Base-by-base conservation (phyloP, 106 monocot genomes). In the Dioscorea dumetorum region DNA sequence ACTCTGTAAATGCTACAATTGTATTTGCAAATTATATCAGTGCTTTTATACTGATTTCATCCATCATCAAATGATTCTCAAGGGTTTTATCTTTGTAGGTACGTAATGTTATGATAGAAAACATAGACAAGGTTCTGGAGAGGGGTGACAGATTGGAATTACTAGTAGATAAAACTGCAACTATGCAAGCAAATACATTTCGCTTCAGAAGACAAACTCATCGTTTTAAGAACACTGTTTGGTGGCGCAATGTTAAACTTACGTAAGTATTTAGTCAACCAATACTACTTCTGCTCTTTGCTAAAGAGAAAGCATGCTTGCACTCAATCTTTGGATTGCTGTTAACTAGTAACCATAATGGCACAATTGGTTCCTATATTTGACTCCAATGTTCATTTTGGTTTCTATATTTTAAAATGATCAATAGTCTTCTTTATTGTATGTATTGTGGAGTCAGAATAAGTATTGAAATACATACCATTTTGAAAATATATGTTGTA, bases 221-320 rank as follows among this genome's bases (percentile, higher is more conserved):
- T 23, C 86, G 89, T 28, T 84, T 90, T 74, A 84, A 87, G 60
- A 92, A 51, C 70, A 87, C 84, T 33, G 77, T 81, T 0, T 99
- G 97, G 97, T 92, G 89, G 92, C 67, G 87, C 60, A 99, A 99
- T 69, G 89, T 99, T 60, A 92, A 99, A 70, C 92, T 99, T 63
- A 85, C 74, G 97, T 99, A 80, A 19, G 94, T 70, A 61, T 41
- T 19, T 54, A 13, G 18, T 54, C 19, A 12, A 54, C 18, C 19
- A 18, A 54, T 54, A 54, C 18, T 54, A 54, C 41, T 41, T 41
- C 41, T 10, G 41, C 41, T 41, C 41, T 41, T 41, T 41, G 41
- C 41, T 41, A 8, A 10, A 41, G 28, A 28, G 28, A 28, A 3
- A 28, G 3, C 28, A 28, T 28, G 10, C 41, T 41, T 41, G 41